Conservation (phyloP, 2,329 filamentous ascomycete genomes). For the Teratosphaeria viscida region DNA sequence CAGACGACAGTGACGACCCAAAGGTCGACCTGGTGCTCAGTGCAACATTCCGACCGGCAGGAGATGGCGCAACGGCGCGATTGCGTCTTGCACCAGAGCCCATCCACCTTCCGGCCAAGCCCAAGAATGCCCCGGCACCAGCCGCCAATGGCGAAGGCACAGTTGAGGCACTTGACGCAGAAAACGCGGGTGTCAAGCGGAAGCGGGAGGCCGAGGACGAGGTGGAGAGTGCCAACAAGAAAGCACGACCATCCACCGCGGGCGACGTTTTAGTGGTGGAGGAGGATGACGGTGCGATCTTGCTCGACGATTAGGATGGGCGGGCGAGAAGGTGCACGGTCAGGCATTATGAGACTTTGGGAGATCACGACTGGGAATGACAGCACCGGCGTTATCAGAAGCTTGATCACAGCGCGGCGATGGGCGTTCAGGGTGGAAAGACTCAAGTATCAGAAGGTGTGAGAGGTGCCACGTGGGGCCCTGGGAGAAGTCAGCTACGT, state of each 20-base stretch:
- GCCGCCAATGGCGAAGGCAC: conserved; percentile 7
- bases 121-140: conserved; percentile 9
- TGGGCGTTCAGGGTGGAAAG: neutral
- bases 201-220: conserved; percentile 20
- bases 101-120: conserved; percentile 13
- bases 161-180: neutral
- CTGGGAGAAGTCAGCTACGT: neutral
- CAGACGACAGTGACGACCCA: conserved; percentile 70
- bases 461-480: neutral
- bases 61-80: neutral
- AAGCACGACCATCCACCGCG: conserved; percentile 5
- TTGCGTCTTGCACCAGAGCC: conserved; percentile 9
- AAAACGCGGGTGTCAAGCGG: conserved; percentile 13
- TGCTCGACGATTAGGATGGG: conserved; percentile 14
- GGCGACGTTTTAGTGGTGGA: conserved; percentile 14
- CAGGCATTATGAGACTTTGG: neutral
- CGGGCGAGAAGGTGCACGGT: neutral
- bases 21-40: conserved; percentile 69
- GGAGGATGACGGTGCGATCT: conserved; percentile 21
- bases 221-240: conserved; percentile 14
- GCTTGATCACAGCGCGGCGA: neutral
- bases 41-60: neutral
- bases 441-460: neutral
- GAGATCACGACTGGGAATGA: neutral
- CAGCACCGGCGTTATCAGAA: neutral